A percentile compares a stretch with the other conserved stretches of the same genome.
Conservation (phyloP, 352 stramenopile species). For the Phytopythium cucurbitacearum region DNA sequence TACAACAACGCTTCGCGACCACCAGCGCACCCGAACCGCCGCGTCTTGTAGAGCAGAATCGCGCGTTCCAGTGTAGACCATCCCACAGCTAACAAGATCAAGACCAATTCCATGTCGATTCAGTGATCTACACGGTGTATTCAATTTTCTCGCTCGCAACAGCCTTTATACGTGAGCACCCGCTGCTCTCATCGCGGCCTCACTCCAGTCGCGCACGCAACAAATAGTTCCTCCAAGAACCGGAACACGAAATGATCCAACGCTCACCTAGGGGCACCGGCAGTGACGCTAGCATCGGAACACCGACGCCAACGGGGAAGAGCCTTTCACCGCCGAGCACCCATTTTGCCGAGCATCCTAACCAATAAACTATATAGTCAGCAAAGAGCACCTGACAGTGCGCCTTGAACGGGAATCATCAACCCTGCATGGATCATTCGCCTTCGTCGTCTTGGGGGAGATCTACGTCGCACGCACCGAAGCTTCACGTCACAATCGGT, state of each 20-base stretch:
- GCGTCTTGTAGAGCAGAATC: conserved; percentile 34
- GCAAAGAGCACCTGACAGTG: conserved; percentile 82
- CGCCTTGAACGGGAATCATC: conserved; percentile 85
- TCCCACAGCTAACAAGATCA: neutral
- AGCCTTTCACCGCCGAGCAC: conserved; percentile 37
- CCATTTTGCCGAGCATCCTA: conserved; percentile 66
- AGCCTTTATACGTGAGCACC: neutral
- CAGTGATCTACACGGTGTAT: neutral
- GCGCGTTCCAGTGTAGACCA: neutral
- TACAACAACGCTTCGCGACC: conserved; percentile 19
- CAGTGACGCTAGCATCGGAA: conserved; percentile 34
- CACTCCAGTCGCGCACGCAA: neutral
- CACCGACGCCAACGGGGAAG: conserved; percentile 40
- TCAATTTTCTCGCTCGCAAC: conserved; percentile 1
- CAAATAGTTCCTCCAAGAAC: conserved; percentile 13
- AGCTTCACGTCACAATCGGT: no score
- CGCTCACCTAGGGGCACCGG: conserved; percentile 65
- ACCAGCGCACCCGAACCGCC: conserved; percentile 66
- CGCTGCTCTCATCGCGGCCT: neutral
- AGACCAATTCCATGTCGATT: neutral
- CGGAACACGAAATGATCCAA: conserved; percentile 33
- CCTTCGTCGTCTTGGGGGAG: neutral
- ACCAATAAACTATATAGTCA: conserved; percentile 70
- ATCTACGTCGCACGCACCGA: no score
- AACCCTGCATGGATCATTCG: conserved; percentile 44